A percentile compares a stretch with the other conserved stretches of the same genome.
phyloP scores from a whole-genome alignment of 805 yeast species.

The Starmerella tilneyi region DNA sequence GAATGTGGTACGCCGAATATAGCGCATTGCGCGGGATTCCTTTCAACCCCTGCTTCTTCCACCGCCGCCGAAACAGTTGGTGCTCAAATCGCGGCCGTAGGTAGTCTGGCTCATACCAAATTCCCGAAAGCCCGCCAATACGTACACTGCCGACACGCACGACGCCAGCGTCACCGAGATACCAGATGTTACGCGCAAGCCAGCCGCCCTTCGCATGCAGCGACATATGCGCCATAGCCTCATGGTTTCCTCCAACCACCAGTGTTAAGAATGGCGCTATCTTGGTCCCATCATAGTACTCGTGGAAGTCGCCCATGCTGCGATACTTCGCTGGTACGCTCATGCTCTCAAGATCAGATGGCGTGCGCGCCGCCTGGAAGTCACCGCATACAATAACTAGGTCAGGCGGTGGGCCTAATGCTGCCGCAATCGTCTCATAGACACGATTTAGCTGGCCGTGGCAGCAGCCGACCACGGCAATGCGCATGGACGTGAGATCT shows the following conservation, averaged over 20 bases:
- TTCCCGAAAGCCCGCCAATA: constrained; percentile 79
- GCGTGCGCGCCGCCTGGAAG: constrained; percentile 66
- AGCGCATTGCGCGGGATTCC: constrained; percentile 24
- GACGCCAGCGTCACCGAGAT: constrained; percentile 66
- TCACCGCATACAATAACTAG: constrained; percentile 80
- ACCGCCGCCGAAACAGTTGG: constrained; percentile 9
- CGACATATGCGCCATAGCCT: constrained; percentile 65
- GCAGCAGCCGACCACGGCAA: constrained; percentile 27
- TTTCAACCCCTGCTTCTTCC: background rate
- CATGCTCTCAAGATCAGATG: constrained; percentile 54
- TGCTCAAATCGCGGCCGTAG: constrained; percentile 31
- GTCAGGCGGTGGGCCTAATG: constrained; percentile 30
- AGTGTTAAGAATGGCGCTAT: constrained; percentile 68
- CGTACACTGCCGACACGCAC: constrained; percentile 65
- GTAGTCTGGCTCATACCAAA: constrained; percentile 49
- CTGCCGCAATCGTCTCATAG: constrained; percentile 13
- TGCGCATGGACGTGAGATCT: constrained; percentile 17
- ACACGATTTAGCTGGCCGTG: constrained; percentile 24
- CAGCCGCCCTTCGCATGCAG: constrained; percentile 81
- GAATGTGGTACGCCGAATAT: constrained; percentile 62
- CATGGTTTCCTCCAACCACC: constrained; percentile 93
- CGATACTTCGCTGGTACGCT: constrained; percentile 73
- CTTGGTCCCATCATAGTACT: constrained; percentile 51
- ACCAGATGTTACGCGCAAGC: constrained; percentile 82
- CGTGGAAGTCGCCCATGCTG: constrained; percentile 65